Percentiles rank a stretch among this genome's conserved stretches.
These are phyloP conservation scores for Stentor coeruleus DNA, from an alignment of 73 alveolate species.

Conservation along the genomic window DNA sequence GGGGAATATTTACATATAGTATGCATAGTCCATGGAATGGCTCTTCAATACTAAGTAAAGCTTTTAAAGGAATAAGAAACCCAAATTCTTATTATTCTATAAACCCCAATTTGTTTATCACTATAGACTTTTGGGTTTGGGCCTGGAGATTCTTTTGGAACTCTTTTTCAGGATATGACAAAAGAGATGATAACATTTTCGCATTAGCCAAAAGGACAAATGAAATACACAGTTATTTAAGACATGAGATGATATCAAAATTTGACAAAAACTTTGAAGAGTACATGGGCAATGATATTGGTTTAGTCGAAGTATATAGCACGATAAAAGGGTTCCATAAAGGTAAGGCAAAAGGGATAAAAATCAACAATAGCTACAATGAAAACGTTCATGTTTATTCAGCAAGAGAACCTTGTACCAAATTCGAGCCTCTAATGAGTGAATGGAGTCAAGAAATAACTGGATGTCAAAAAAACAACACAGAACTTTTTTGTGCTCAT, in stretches of 20 bases:
- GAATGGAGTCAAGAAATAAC: constrained; percentile 6
- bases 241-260: neutral
- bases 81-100: no score
- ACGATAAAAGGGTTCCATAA: neutral
- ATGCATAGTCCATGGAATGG: constrained; percentile 11
- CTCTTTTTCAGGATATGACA: neutral
- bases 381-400: neutral
- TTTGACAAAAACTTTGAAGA: neutral
- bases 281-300: neutral
- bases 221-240: neutral
- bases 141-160: neutral
- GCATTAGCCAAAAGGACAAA: neutral
- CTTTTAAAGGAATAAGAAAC: no score
- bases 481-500: constrained; percentile 1
- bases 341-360: neutral
- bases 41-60: no score
- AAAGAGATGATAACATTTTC: neutral
- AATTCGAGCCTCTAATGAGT: neutral
- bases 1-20: constrained; percentile 3
- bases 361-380: neutral
- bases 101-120: no score
- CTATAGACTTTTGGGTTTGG: constrained; percentile 27
- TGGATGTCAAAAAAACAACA: neutral
- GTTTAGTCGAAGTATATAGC: neutral
- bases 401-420: neutral